Evolutionary conservation across 2,329 filamentous ascomycete species (phyloP), one percentile per base, ranked within the genome.

Genomic region (Stachybotrys elegans): DNA sequence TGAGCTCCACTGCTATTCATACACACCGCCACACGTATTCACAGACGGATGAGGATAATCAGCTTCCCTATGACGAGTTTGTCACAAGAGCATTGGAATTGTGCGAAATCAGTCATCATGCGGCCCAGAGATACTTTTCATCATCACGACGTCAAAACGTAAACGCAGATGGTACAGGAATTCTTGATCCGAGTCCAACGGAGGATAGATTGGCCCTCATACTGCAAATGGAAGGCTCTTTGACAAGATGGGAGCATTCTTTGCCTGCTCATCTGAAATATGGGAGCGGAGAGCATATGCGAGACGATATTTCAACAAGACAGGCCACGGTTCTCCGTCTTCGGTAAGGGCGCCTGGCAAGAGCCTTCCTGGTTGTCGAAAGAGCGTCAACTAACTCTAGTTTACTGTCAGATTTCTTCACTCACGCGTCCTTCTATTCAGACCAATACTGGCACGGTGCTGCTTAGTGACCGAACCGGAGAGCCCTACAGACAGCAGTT

Each of bases 51-150:
- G n/a, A 22, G 20, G 43, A 46, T 3, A 51, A 56, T 6, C 52
- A 50, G 3, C 48, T 58, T 7, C 66, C 66, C 44, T 65, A 65
- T 22, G 57, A 62, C 6, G 57, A 63, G 32, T 63, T 62, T 1
- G 53, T 66, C 5, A 29, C 25, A 29, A 29, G 9, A n/a, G n/a
- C n/a, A 29, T 29, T 9, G 8, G 57, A 61, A 25, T 48, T 68
- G 0, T 67, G 66, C n/a, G 64, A 67, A 27, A 62, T 68, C 58
- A 66, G 5, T 55, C 52, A 0, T 53, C 65, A 3, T 65, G 25
- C 25, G 25, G 25, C 25, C 25, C 25, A 29, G n/a, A n/a, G 25
- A 29, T 29, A 29, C 25, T 29, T 29, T 29, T 29, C 25, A 29
- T 29, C 25, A n/a, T 29, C 25, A n/a, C 25, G n/a, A 29, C 25